A percentile compares a stretch with the other conserved stretches of the same genome.
Evolutionary conservation across 2,329 filamentous ascomycete genomes (phyloP).

Genomic region (Emmonsiellopsis sp.): DNA sequence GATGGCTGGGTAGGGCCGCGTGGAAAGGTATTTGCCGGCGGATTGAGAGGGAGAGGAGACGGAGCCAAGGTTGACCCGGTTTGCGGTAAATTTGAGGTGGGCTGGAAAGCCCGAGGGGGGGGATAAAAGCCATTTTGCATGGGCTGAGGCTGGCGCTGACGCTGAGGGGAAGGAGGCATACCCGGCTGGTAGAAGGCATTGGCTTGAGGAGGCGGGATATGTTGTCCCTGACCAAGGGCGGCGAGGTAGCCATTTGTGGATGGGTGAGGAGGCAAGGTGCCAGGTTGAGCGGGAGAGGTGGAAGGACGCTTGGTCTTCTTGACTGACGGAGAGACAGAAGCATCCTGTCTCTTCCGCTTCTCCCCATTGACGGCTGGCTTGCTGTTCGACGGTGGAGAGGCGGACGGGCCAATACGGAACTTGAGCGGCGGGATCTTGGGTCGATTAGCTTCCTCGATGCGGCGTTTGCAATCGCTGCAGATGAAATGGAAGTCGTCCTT

Average conservation of each 20-base stretch:
- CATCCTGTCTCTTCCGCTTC: slow-evolving; percentile 15
- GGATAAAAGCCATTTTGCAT: background rate
- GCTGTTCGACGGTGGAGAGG: slow-evolving; percentile 33
- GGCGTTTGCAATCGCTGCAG: slow-evolving; percentile 67
- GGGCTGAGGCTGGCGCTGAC: background rate
- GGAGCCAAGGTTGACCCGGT: background rate
- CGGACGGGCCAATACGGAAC: slow-evolving; percentile 45
- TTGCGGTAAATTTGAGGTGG: background rate
- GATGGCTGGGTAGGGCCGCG: background rate
- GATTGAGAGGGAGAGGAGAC: background rate
- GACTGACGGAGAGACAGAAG: slow-evolving; percentile 17
- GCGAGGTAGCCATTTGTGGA: background rate
- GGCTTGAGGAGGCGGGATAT: background rate
- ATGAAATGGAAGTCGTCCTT: slow-evolving; percentile 79
- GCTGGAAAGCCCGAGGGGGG: background rate
- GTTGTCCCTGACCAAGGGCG: background rate
- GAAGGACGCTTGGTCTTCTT: slow-evolving; percentile 15
- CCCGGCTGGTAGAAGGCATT: background rate
- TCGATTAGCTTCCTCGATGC: slow-evolving; percentile 52
- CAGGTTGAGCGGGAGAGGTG: slow-evolving; percentile 1
- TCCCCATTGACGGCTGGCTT: slow-evolving; percentile 10
- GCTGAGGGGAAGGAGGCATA: background rate
- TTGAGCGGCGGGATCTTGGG: slow-evolving; percentile 56
- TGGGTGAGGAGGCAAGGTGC: background rate
- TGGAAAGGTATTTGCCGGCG: background rate